phyloP scores from a whole-genome alignment of 139 green algal species.

The Chlorella sp. region DNA sequence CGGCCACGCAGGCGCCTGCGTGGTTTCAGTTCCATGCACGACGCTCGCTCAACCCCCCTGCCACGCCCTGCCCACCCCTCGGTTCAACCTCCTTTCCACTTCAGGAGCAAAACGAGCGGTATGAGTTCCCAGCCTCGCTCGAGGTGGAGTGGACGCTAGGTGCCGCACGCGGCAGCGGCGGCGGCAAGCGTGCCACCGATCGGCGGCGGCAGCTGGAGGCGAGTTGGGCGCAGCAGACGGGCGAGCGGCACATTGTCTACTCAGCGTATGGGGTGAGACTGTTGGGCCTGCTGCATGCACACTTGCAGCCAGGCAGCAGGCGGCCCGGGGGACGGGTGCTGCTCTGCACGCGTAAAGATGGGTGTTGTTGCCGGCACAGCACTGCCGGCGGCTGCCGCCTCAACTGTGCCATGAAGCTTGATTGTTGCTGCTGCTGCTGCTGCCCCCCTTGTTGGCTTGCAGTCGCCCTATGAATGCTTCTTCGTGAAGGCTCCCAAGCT shows the following conservation, averaged over 20 bases:
- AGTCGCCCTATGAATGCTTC: slow-evolving; percentile 29
- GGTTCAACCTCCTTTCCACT: not conserved
- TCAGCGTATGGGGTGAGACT: slow-evolving; percentile 23
- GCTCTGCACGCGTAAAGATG: not conserved
- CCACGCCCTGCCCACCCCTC: not conserved
- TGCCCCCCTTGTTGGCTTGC: not conserved
- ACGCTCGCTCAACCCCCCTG: not conserved
- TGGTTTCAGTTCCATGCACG: no score
- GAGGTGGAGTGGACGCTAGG: not conserved
- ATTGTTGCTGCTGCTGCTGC: no score
- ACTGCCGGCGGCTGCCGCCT: not conserved
- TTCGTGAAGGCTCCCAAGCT: not conserved
- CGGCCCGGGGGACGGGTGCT: no score
- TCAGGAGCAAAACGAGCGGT: slow-evolving; percentile 7
- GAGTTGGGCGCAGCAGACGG: not conserved
- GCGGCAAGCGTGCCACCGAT: not conserved
- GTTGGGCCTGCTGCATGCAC: no score
- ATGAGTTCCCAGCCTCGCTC: slow-evolving; percentile 27
- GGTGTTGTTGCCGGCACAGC: not conserved
- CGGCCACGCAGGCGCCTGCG: no score
- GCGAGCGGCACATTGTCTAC: not conserved
- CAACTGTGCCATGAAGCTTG: no score
- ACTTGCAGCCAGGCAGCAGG: not conserved
- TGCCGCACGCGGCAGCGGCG: not conserved
- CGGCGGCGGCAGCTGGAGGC: not conserved